Evolutionary conservation across 2,329 filamentous ascomycete genomes (phyloP).

Genomic region (Penicillium crustosum): DNA sequence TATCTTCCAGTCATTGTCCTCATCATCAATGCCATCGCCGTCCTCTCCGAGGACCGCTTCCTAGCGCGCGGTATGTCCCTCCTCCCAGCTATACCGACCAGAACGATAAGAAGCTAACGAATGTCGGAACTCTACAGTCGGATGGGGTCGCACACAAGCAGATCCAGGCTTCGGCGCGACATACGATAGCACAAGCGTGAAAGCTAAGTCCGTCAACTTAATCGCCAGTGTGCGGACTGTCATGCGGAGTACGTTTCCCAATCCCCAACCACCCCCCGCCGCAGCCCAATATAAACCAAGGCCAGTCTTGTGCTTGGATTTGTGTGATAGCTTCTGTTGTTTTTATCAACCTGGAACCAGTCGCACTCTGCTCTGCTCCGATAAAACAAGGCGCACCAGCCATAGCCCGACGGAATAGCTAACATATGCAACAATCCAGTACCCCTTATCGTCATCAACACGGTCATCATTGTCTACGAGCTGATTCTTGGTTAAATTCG

Average conservation of each 20-base stretch:
- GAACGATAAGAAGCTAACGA: constrained; percentile 9
- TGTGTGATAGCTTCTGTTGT: not conserved
- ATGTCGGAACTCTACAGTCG: constrained; percentile 58
- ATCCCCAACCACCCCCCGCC: not conserved
- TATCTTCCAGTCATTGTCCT: constrained; percentile 68
- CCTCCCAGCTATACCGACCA: not conserved
- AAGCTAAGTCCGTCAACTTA: constrained; percentile 82
- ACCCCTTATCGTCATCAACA: constrained; percentile 81
- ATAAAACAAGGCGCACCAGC: not conserved
- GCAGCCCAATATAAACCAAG: not conserved
- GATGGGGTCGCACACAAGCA: constrained; percentile 64
- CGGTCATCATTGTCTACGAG: constrained; percentile 79
- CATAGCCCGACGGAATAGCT: not conserved
- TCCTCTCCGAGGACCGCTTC: constrained; percentile 93
- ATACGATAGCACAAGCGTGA: constrained; percentile 72
- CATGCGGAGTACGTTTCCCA: constrained; percentile 74
- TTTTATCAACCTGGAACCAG: not conserved
- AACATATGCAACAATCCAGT: constrained; percentile 51
- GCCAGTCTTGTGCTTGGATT: not conserved
- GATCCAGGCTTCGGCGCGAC: constrained; percentile 77
- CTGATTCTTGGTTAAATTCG: constrained; percentile 67
- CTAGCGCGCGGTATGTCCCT: constrained; percentile 67
- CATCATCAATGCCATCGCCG: constrained; percentile 87
- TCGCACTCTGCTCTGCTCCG: not conserved
- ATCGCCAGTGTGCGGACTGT: constrained; percentile 87